Evolutionary conservation across 306 rosid species (phyloP).

Genomic region (Sesbania bispinosa): DNA sequence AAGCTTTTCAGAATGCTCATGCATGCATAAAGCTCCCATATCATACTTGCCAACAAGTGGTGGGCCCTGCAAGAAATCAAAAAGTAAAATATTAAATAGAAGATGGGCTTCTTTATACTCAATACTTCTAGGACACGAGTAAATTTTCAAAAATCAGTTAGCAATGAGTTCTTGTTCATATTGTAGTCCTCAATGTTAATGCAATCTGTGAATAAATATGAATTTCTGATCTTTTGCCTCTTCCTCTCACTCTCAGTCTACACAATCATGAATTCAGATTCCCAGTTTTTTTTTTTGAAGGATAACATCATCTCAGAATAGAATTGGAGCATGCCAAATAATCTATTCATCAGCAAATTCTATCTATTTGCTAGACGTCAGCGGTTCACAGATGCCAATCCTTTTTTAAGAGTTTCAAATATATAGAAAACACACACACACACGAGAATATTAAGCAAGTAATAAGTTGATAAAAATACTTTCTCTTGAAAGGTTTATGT

Average conservation of each 20-base stretch:
- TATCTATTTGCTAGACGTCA: neutral
- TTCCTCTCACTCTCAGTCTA: neutral
- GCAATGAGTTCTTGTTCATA: too few relatives aligned
- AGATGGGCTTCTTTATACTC: neutral
- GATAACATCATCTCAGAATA: neutral
- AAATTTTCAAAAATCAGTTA: too few relatives aligned
- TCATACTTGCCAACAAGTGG: constrained; percentile 83
- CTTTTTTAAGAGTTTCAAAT: neutral
- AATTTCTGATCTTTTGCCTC: neutral
- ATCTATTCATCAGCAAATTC: neutral
- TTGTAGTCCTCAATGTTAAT: too few relatives aligned
- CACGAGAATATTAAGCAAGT: neutral
- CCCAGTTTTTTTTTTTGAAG: neutral
- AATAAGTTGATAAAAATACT: neutral
- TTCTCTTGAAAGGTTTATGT: neutral
- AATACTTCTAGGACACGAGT: neutral
- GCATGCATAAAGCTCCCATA: constrained; percentile 92
- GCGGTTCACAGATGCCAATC: neutral
- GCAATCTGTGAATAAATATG: neutral
- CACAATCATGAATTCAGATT: neutral
- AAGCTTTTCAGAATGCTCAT: constrained; percentile 90
- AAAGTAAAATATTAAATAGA: neutral
- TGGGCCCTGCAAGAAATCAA: constrained; percentile 68
- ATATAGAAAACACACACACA: neutral
- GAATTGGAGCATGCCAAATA: neutral